Evolutionary conservation across 2,329 filamentous ascomycete genomes (phyloP).

Genomic region (Cyanodermella asteris): DNA sequence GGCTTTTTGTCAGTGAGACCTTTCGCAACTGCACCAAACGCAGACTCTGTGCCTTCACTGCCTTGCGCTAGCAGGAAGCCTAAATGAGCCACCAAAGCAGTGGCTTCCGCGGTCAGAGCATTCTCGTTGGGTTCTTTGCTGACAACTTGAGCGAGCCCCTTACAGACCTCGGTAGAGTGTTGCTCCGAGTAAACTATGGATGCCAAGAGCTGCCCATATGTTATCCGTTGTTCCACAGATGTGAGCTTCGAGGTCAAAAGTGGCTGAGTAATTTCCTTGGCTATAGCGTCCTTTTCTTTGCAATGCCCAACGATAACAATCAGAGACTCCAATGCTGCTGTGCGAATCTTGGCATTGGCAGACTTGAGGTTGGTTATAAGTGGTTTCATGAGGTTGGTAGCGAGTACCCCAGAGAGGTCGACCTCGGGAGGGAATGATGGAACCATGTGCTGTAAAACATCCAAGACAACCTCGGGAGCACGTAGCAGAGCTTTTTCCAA

Average conservation of each 20-base stretch:
- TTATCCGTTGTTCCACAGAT: slow-evolving; percentile 60
- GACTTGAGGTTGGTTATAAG: slow-evolving; percentile 82
- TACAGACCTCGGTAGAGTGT: slow-evolving; percentile 44
- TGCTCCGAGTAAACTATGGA: slow-evolving; percentile 36
- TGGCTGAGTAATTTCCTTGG: slow-evolving; percentile 56
- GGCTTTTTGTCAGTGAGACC: slow-evolving; percentile 71
- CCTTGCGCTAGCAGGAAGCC: slow-evolving; percentile 38
- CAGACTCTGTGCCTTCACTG: slow-evolving; percentile 39
- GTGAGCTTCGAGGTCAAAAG: slow-evolving; percentile 69
- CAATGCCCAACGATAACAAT: slow-evolving; percentile 42
- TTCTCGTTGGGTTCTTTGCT: slow-evolving; percentile 76
- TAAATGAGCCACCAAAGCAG: slow-evolving; percentile 45
- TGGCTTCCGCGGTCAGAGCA: slow-evolving; percentile 55
- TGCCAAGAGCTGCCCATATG: slow-evolving; percentile 63
- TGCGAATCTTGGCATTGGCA: slow-evolving; percentile 56
- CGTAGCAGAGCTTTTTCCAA: slow-evolving; percentile 77
- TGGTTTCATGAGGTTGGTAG: slow-evolving; percentile 57
- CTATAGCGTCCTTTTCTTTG: slow-evolving; percentile 40
- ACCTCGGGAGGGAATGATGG: slow-evolving; percentile 43
- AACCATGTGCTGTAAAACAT: slow-evolving; percentile 54
- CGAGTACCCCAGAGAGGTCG: slow-evolving; percentile 57
- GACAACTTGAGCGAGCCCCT: slow-evolving; percentile 44
- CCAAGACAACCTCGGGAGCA: slow-evolving; percentile 73
- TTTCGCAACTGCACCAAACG: slow-evolving; percentile 53
- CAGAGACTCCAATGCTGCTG: slow-evolving; percentile 56